Evolutionary conservation across 768 basidiomycete species (phyloP).

Genomic region (Suillus bovinus): DNA sequence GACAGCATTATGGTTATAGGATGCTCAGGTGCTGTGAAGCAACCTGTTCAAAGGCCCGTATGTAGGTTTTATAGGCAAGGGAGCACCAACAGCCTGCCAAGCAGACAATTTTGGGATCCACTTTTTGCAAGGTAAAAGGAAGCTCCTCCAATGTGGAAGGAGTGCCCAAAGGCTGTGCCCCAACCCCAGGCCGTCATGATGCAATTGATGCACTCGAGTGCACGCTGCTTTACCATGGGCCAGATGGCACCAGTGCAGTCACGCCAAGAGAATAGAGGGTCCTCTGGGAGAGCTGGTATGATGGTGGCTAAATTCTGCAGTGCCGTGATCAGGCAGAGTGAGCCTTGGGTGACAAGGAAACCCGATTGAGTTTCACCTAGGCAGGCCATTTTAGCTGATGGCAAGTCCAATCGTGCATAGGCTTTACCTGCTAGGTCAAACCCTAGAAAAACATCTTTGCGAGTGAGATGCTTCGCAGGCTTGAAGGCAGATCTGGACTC

Average conservation of each 20-base stretch:
- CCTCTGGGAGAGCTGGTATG: background rate
- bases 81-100: too few relatives aligned
- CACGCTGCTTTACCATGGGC: background rate
- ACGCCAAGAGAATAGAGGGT: background rate
- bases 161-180: too few relatives aligned
- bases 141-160: too few relatives aligned
- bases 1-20: too few relatives aligned
- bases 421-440: constrained; percentile 25
- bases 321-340: background rate
- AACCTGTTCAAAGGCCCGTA: too few relatives aligned
- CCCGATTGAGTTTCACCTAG: background rate
- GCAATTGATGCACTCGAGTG: too few relatives aligned
- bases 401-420: constrained; percentile 34
- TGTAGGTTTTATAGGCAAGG: too few relatives aligned
- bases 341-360: background rate
- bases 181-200: too few relatives aligned
- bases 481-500: constrained; percentile 21
- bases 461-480: constrained; percentile 23
- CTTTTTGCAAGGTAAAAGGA: too few relatives aligned
- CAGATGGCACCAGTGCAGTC: background rate
- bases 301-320: background rate
- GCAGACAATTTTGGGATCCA: too few relatives aligned
- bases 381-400: constrained; percentile 28
- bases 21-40: too few relatives aligned
- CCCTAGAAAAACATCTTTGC: constrained; percentile 10